Evolutionary conservation across 2,329 filamentous ascomycete species (phyloP).

Genomic region (Colletotrichum tropicicola): DNA sequence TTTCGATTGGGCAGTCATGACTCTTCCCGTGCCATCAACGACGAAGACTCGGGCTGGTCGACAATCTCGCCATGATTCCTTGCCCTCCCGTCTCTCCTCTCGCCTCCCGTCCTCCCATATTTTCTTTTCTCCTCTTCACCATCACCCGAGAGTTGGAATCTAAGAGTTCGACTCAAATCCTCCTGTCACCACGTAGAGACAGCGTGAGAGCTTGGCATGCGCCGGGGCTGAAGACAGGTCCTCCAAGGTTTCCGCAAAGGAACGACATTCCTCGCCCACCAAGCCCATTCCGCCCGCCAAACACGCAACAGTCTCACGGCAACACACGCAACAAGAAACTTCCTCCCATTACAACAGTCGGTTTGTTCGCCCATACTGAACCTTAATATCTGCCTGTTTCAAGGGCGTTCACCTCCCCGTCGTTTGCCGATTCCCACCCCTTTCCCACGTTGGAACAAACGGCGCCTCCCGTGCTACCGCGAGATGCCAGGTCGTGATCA

Average conservation of each 20-base stretch:
- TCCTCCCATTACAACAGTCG: neutral
- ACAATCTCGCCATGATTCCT: constrained; percentile 5
- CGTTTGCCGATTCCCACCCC: neutral
- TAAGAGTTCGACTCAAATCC: neutral
- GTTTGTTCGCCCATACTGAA: neutral
- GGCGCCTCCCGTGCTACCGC: constrained; percentile 12
- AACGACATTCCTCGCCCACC: constrained; percentile 22
- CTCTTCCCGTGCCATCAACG: neutral
- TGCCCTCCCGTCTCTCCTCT: neutral
- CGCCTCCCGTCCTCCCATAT: neutral
- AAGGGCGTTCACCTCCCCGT: neutral
- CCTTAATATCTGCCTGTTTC: neutral
- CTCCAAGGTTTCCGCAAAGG: neutral
- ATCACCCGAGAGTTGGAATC: neutral
- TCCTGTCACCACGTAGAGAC: neutral
- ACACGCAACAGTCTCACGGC: constrained; percentile 26
- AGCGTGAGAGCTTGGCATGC: constrained; percentile 4
- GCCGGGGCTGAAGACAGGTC: constrained; percentile 10
- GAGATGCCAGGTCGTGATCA: constrained; percentile 18
- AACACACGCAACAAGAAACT: neutral
- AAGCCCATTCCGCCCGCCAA: constrained; percentile 15
- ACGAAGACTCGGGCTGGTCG: constrained; percentile 6
- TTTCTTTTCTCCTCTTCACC: constrained; percentile 3
- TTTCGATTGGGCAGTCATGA: neutral
- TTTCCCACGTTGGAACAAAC: constrained; percentile 13